These are phyloP conservation scores for Tetrastigma voinierianum DNA, from an alignment of 164 flowering plant genomes.

Conservation along the genomic window DNA sequence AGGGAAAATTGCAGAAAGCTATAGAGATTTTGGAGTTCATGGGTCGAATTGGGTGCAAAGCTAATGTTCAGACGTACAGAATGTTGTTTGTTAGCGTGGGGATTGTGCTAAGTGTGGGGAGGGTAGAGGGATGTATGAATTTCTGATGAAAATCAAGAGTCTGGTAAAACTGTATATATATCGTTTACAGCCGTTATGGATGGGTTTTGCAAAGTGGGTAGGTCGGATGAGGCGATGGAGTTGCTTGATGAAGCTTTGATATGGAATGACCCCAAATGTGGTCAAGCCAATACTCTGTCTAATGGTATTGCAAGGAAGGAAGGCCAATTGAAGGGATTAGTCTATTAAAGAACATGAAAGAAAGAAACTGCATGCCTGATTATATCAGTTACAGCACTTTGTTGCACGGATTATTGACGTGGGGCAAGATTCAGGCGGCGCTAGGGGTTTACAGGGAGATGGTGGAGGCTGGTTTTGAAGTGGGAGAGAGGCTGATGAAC, in stretches of 20 bases:
- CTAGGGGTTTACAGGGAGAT: conserved; percentile 54
- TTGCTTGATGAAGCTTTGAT: conserved; percentile 60
- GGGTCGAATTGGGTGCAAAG: conserved; percentile 48
- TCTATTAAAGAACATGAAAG: conserved; percentile 60
- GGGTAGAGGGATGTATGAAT: conserved; percentile 68
- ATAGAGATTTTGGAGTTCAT: conserved; percentile 56
- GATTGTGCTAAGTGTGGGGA: conserved; percentile 88
- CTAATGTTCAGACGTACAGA: conserved; percentile 63
- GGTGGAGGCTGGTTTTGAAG: conserved; percentile 42
- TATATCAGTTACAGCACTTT: conserved; percentile 66
- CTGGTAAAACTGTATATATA: conserved; percentile 58
- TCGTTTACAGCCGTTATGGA: conserved; percentile 76
- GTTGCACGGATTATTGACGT: conserved; percentile 69
- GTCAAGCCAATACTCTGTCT: conserved; percentile 77
- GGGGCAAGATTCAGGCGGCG: conserved; percentile 51
- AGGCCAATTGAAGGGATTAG: conserved; percentile 60
- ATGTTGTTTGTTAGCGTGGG: conserved; percentile 73
- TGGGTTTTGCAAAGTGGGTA: conserved; percentile 90
- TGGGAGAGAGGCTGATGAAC: conserved; percentile 60
- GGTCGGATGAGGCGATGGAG: conserved; percentile 72
- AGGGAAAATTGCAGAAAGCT: conserved; percentile 56
- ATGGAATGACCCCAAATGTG: conserved; percentile 53
- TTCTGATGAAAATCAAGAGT: conserved; percentile 52
- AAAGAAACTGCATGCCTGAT: conserved; percentile 59
- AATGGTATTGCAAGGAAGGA: conserved; percentile 72